phyloP scores from a whole-genome alignment of 768 basidiomycete genomes.

The Peribolospora kevripleyi region DNA sequence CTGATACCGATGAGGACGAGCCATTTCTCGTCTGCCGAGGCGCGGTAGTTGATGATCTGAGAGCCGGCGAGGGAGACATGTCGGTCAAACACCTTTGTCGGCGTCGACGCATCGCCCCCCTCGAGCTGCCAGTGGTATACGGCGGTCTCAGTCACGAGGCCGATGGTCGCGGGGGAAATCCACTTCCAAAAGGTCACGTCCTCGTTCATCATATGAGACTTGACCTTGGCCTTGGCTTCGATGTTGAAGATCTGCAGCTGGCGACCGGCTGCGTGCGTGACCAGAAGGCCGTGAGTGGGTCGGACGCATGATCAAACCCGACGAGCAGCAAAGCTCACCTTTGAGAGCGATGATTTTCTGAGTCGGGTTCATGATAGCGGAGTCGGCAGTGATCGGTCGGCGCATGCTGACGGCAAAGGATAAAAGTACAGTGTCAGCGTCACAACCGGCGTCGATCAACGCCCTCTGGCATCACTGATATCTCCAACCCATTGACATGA shows the following conservation, averaged over 20 bases:
- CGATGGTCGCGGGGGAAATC: constrained; percentile 73
- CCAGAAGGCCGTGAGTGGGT: background rate
- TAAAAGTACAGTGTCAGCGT: constrained; percentile 4
- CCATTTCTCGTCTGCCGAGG: constrained; percentile 86
- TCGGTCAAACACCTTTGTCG: constrained; percentile 86
- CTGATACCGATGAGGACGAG: constrained; percentile 87
- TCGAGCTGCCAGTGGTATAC: constrained; percentile 55
- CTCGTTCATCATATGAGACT: constrained; percentile 53
- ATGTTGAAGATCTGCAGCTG: constrained; percentile 97
- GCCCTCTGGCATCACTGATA: too few species aligned
- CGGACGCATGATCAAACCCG: background rate
- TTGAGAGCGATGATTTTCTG: constrained; percentile 93
- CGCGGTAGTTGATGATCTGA: constrained; percentile 96
- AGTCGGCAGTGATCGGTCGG: constrained; percentile 90
- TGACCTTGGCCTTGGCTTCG: constrained; percentile 91
- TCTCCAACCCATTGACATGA: too few species aligned
- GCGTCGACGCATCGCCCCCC: constrained; percentile 33
- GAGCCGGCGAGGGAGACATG: constrained; percentile 79
- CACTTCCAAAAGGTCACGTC: constrained; percentile 89
- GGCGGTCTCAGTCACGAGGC: constrained; percentile 79
- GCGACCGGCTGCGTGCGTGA: constrained; percentile 39
- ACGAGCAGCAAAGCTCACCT: constrained; percentile 28
- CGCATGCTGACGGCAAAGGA: constrained; percentile 26
- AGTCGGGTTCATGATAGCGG: constrained; percentile 91
- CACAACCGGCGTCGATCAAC: background rate